Base-by-base conservation (phyloP, 140 eudicot genomes). In the Flaveria floridana region DNA sequence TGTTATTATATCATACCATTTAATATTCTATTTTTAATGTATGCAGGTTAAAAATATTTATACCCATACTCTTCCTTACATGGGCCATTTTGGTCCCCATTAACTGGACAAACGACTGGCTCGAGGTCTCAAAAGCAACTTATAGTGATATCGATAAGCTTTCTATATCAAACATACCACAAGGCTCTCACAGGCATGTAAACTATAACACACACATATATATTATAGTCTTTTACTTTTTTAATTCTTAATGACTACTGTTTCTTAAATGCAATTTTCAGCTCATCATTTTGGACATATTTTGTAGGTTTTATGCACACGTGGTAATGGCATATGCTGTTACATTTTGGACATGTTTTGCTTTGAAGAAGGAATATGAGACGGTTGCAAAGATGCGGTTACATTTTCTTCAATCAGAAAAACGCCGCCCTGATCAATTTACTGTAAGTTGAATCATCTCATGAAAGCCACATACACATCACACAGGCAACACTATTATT, bases 361-460 rank as follows among this genome's bases (percentile, higher is more conserved):
- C 85, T 59, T 79, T 94, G 44, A 67, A 80, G 63, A 84, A 66
- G 71, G 99, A 94, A 76, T 94, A 94, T 71, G 97, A 80, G 50
- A 86, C 70, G 3, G 58, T 94, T 74, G 81, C 96, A 46, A 68
- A 79, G 46, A 90, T 94, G 99, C 85, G 99, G 25, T 76, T 94
- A 81, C 99, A 90, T 79, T 94, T 94, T 82, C 84, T 94, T 41
- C 96, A 92, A 72, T 88, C 99, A 69, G 97, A 90, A 82, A 90
- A 76, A 72, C 91, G 97, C 4, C 96, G 99, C 25, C 97, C 99
- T 39, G 99, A 94, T 81, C 99, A 90, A 42, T 90, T 88, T 76
- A 83, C 96, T 1, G 99, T 94, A 90, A 85, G 97, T 79, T 47
- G 61, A 63, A 63, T 52, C 41, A 42, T 55, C 16, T 77, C 30